Evolutionary conservation across 2,329 filamentous ascomycete genomes (phyloP).

Genomic region (Rutstroemia sp.): DNA sequence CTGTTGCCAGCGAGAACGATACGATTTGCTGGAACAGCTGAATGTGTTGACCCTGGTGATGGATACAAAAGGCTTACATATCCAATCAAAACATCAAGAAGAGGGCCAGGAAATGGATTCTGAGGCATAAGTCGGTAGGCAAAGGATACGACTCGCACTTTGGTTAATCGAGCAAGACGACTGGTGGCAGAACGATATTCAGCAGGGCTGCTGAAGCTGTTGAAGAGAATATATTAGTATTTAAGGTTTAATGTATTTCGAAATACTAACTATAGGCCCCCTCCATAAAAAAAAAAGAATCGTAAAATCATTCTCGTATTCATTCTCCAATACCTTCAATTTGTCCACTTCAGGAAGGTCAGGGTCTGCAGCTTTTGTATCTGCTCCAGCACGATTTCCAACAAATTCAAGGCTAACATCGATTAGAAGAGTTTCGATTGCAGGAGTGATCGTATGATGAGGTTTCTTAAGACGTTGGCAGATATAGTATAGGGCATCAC

Average conservation of each 20-base stretch:
- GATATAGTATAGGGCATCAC: not conserved
- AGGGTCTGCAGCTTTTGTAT: not conserved
- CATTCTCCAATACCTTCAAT: not conserved
- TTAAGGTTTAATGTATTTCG: not conserved
- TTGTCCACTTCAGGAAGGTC: not conserved
- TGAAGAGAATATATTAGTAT: not conserved
- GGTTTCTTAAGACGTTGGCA: not conserved
- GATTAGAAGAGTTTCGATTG: not conserved
- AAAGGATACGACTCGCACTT: constrained; percentile 56
- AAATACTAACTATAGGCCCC: not conserved
- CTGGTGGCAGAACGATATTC: constrained; percentile 42
- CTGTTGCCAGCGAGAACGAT: constrained; percentile 67
- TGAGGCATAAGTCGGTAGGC: constrained; percentile 71
- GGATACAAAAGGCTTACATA: constrained; percentile 64
- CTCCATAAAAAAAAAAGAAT: not conserved
- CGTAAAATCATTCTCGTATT: not conserved
- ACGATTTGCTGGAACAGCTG: constrained; percentile 53
- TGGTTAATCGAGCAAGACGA: constrained; percentile 57
- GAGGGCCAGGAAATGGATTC: constrained; percentile 63
- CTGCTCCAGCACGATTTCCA: not conserved
- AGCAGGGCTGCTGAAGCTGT: not conserved
- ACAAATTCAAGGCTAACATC: not conserved
- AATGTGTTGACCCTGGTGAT: constrained; percentile 58
- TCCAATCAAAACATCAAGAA: constrained; percentile 64
- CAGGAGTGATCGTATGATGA: not conserved